Conservation (phyloP, 805 yeast genomes). For the Sporopachydermia quercuum region DNA sequence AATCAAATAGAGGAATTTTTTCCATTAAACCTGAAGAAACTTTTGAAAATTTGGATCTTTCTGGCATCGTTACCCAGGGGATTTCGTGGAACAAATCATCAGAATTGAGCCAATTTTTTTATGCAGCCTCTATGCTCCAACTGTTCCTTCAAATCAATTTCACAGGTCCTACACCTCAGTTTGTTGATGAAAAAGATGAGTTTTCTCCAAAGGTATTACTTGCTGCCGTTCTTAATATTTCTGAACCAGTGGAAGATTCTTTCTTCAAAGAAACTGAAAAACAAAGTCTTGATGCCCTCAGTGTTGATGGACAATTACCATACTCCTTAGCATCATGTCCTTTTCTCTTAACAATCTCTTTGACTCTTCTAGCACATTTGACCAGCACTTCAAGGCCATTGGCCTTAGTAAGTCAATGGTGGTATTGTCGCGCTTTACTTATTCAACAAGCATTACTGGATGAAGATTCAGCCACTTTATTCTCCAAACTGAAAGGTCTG, state of each 20-base stretch:
- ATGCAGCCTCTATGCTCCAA: neutral
- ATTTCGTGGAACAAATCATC: neutral
- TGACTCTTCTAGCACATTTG: conserved; percentile 28
- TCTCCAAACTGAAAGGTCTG: conserved; percentile 11
- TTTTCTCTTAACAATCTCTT: conserved; percentile 26
- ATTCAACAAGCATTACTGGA: conserved; percentile 19
- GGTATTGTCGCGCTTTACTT: conserved; percentile 20
- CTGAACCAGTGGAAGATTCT: conserved; percentile 13
- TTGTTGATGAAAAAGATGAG: conserved; percentile 18
- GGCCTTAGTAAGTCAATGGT: conserved; percentile 11
- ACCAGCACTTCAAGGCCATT: conserved; percentile 12
- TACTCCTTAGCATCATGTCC: conserved; percentile 46
- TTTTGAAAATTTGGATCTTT: neutral
- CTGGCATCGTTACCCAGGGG: neutral
- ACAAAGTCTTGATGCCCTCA: conserved; percentile 24
- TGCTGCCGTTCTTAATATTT: conserved; percentile 8
- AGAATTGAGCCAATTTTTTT: neutral
- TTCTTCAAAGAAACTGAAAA: conserved; percentile 3
- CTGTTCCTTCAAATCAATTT: conserved; percentile 60
- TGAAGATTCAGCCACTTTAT: conserved; percentile 13
- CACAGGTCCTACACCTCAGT: conserved; percentile 61
- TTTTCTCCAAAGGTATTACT: neutral
- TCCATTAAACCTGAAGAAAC: neutral
- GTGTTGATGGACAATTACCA: conserved; percentile 54
- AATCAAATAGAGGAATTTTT: neutral